Evolutionary conservation across 192 early-diverging fungal genomes (phyloP).

Genomic region (Coemansia sp.): DNA sequence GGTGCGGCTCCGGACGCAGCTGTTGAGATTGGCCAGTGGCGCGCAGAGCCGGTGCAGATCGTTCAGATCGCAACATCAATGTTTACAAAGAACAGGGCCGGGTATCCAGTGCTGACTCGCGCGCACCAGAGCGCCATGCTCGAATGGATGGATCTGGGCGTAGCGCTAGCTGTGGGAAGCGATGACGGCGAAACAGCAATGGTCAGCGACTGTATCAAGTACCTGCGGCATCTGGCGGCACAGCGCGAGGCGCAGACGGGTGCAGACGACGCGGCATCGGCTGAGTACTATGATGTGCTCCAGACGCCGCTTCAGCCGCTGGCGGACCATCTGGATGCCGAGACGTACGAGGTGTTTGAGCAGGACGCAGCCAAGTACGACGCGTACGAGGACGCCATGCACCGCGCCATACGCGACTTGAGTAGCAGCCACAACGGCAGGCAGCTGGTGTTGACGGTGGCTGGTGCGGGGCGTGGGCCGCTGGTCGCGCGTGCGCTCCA

Average conservation of each 20-base stretch:
- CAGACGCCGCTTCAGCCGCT: slow-evolving; percentile 87
- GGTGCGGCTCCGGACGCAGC: slow-evolving; percentile 53
- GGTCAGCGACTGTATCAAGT: slow-evolving; percentile 53
- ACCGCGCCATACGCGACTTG: slow-evolving; percentile 58
- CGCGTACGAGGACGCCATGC: slow-evolving; percentile 78
- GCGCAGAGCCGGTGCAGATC: slow-evolving; percentile 81
- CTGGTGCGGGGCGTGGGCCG: slow-evolving; percentile 94
- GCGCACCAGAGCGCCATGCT: slow-evolving; percentile 61
- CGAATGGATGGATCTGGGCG: slow-evolving; percentile 35
- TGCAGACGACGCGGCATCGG: slow-evolving; percentile 45
- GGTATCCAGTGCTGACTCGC: slow-evolving; percentile 86
- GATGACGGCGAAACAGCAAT: background rate
- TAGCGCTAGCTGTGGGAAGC: slow-evolving; percentile 26
- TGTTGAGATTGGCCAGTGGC: slow-evolving; percentile 59
- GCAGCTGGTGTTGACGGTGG: slow-evolving; percentile 75
- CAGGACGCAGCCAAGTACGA: slow-evolving; percentile 92
- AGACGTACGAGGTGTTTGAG: slow-evolving; percentile 96
- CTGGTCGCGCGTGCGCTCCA: slow-evolving; percentile 83
- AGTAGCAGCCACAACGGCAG: background rate
- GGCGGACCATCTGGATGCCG: slow-evolving; percentile 91
- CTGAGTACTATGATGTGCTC: slow-evolving; percentile 87
- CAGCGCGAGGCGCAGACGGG: slow-evolving; percentile 59
- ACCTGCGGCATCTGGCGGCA: slow-evolving; percentile 71
- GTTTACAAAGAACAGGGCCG: slow-evolving; percentile 78
- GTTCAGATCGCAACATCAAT: slow-evolving; percentile 69